A percentile compares a stretch with the other conserved stretches of the same genome.
Evolutionary conservation across 2,329 filamentous ascomycete genomes (phyloP).

Genomic region (Exophiala dermatitidis): DNA sequence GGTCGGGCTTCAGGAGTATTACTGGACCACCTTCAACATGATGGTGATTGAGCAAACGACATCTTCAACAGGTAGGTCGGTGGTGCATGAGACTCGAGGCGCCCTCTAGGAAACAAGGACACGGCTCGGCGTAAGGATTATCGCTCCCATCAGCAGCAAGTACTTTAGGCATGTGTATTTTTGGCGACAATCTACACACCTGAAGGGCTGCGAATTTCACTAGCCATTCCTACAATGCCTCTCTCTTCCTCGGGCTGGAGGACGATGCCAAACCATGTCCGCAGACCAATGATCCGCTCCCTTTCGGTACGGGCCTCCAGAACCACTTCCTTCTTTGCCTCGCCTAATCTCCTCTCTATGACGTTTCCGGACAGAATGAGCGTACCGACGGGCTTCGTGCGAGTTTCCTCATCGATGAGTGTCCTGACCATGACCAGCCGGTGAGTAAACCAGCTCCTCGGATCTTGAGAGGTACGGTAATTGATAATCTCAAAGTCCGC

Average conservation of each 20-base stretch:
- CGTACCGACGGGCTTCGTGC: conserved; percentile 45
- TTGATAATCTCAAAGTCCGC: conserved; percentile 57
- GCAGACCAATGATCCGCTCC: conserved; percentile 48
- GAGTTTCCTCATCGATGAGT: conserved; percentile 44
- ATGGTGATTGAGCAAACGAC: too few species aligned
- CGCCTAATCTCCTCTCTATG: conserved; percentile 29
- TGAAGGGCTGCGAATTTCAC: conserved; percentile 36
- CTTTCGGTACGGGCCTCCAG: conserved; percentile 44
- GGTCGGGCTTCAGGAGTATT: too few species aligned
- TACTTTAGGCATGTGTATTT: neutral
- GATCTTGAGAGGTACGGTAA: conserved; percentile 46
- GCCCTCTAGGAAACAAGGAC: too few species aligned
- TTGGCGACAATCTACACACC: conserved; percentile 2
- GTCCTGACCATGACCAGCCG: conserved; percentile 50
- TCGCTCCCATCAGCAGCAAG: too few species aligned
- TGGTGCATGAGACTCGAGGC: too few species aligned
- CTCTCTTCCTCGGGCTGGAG: conserved; percentile 45
- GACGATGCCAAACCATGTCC: conserved; percentile 47
- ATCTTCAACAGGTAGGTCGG: too few species aligned
- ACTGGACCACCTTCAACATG: too few species aligned
- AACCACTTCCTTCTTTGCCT: conserved; percentile 45
- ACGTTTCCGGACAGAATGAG: conserved; percentile 46
- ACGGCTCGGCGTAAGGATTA: too few species aligned
- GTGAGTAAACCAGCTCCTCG: conserved; percentile 49
- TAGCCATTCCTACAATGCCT: conserved; percentile 46